phyloP scores from a whole-genome alignment of 441 rosid genomes.

The Biscutella laevigata region DNA sequence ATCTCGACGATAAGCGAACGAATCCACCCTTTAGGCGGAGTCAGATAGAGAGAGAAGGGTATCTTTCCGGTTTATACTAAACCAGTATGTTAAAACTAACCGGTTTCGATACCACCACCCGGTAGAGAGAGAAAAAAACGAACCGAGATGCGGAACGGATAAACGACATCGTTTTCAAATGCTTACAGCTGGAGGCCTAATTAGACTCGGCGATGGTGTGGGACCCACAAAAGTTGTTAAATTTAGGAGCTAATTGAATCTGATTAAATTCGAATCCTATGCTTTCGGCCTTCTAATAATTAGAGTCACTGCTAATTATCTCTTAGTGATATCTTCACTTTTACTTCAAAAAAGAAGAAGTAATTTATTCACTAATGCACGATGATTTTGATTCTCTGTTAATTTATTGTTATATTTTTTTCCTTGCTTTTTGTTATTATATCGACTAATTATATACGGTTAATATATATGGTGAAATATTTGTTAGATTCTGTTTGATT shows the following conservation, averaged over 20 bases:
- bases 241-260: not conserved
- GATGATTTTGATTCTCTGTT: no score
- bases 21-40: not conserved
- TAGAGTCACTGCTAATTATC: slow-evolving; percentile 20
- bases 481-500: no score
- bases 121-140: not conserved
- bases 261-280: slow-evolving; percentile 24
- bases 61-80: not conserved
- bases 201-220: not conserved
- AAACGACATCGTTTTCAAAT: not conserved
- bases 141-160: no score
- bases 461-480: no score
- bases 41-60: no score
- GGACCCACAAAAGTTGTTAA: not conserved
- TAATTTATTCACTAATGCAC: not conserved
- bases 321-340: slow-evolving; percentile 6
- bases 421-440: no score
- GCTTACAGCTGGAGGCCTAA: not conserved
- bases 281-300: slow-evolving; percentile 32
- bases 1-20: no score
- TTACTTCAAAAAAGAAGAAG: slow-evolving; percentile 15
- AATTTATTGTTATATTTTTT: no score
- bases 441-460: no score
- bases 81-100: not conserved
- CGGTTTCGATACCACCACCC: no score